Base-by-base conservation (phyloP, 768 basidiomycete species). In the Tephrocybe sp. region DNA sequence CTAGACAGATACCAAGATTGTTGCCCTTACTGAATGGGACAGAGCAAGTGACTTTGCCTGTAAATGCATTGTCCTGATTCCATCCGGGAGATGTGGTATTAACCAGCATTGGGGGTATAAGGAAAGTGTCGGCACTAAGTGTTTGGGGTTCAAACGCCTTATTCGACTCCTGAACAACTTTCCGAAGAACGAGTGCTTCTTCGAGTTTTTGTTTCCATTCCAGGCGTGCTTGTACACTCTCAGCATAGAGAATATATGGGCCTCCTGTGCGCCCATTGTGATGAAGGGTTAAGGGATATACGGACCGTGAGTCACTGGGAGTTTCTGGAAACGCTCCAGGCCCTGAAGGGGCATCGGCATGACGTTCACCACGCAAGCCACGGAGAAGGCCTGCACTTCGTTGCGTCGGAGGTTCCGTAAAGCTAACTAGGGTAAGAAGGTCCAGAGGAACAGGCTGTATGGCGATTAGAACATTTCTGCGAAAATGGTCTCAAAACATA, bases 81-180 rank as follows among this genome's bases (percentile, higher is more conserved):
- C 85, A 92, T 9, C 84, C 72, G 3, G 85, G 79, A 4, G 76
- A 64, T 14, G 70, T 55, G 5, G 65, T 62, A 12, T 73, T 75
- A 31, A 74, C 72, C 38, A 78, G 70, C 51, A 86, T 71, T 1
- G 85, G 79, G 0, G 91, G 89, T 17, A 91, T 80, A 41, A 87
- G 68, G 75, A 97, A 97, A 0, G 92, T 94, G 60, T 95, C 92
- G 16, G 82, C 75, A 64, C 92, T 95, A 48, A 97, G 75, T 2
- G 89, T 90, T 62, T 92, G 90, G 51, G 94, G 80, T 70, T 98
- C 94, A 59, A 98, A 97, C 14, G 92, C 92, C 73, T 92, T 93
- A 68, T 92, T 94, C 20, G 89, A 88, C 63, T 98, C 95, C 63
- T 95, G 89, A 23, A 94, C 92, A 31, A 88, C 84, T 60, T 81